Conservation (phyloP, 257 asterid genomes). For the Leptodermis oblonga region DNA sequence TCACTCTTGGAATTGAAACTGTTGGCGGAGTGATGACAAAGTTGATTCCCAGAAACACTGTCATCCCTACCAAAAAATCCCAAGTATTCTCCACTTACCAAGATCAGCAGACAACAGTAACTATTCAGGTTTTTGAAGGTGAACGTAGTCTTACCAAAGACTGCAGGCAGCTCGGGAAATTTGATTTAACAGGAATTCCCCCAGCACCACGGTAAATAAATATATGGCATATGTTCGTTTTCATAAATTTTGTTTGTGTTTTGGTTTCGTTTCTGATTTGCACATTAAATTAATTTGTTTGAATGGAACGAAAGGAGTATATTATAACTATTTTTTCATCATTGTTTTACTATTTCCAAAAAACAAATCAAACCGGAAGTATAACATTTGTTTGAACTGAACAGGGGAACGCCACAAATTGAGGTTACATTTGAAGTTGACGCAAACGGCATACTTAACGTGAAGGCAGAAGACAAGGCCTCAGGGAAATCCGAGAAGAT, state of each 20-base stretch:
- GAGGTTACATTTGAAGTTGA: constrained; percentile 87
- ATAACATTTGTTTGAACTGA: constrained; percentile 14
- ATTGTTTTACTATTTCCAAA: no score
- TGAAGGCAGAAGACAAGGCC: constrained; percentile 63
- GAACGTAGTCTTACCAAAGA: constrained; percentile 82
- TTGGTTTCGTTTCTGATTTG: no score
- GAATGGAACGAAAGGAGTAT: no score
- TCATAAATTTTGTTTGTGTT: no score
- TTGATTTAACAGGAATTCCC: constrained; percentile 68
- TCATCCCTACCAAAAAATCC: constrained; percentile 71
- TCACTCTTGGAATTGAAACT: constrained; percentile 84
- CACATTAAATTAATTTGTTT: no score
- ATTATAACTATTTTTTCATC: no score
- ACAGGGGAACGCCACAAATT: constrained; percentile 85
- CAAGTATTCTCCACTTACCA: constrained; percentile 85
- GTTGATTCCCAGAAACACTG: constrained; percentile 82
- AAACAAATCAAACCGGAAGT: no score
- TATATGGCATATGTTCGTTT: no score
- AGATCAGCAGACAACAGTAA: constrained; percentile 79
- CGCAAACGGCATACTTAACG: constrained; percentile 65
- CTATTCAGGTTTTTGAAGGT: constrained; percentile 82
- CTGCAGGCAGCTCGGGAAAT: constrained; percentile 77
- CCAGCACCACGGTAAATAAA: constrained; percentile 64
- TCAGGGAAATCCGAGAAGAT: constrained; percentile 51
- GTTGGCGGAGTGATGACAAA: constrained; percentile 97